These are phyloP conservation scores for Rhododendron henanense DNA, from an alignment of 148 eudicot genomes.

Conservation along the genomic window DNA sequence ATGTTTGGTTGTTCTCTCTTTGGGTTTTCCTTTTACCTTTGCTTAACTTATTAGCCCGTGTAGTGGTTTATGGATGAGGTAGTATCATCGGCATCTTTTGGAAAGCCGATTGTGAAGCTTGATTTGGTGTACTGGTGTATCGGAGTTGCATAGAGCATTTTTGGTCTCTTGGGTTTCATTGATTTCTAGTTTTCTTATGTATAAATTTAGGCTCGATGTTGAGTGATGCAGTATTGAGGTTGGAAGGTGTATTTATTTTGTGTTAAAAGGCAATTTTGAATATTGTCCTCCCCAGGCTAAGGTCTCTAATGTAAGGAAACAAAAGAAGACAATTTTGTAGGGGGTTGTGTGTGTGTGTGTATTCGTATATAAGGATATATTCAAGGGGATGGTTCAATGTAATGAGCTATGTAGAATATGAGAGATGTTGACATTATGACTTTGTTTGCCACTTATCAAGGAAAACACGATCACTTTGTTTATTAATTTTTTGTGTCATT, in stretches of 20 bases:
- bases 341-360: not conserved
- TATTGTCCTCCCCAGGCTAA: not conserved
- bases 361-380: not conserved
- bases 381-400: not conserved
- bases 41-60: not conserved
- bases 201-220: not conserved
- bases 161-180: not conserved
- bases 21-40: not conserved
- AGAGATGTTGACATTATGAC: not conserved
- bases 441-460: not conserved
- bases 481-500: not conserved
- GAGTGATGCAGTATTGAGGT: not conserved
- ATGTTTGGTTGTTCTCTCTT: not conserved
- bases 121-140: not conserved
- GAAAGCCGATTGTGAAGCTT: not conserved
- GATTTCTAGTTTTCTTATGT: not conserved
- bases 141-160: not conserved
- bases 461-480: not conserved
- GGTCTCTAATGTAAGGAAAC: not conserved
- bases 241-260: not conserved
- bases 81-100: not conserved
- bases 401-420: not conserved
- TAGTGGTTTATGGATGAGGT: not conserved
- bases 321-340: not conserved
- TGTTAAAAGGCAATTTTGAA: not conserved